Evolutionary conservation across 2,329 filamentous ascomycete genomes (phyloP), one percentile per base, ranked within the genome.

Genomic region (Drechmeria coniospora): DNA sequence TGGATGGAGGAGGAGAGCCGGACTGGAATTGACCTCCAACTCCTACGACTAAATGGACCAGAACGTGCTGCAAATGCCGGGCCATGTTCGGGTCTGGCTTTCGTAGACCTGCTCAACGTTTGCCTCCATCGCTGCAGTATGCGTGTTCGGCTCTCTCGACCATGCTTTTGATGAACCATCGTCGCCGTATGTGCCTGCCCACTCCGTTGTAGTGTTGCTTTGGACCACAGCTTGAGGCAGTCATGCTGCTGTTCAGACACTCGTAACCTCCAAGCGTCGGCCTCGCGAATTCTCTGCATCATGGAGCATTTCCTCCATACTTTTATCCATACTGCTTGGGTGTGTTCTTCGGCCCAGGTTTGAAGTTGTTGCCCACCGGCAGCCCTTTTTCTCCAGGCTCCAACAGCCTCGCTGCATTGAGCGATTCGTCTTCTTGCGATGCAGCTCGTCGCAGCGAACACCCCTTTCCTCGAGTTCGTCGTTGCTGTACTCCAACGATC

Each of bases 101-200:
- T 25, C 16, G 38, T 42, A 6, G 35, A 21, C 23, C 30, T 34
- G 14, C 35, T 36, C 9, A 35, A 36, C 8, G 31, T 29, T 9
- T 44, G 35, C 16, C 37, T 50, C 53, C 53, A 56, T 4, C 36
- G 17, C 21, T 52, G 43, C 15, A 54, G 36, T 12, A 37, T 34
- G 25, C 46, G 42, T 20, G 40, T 42, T 9, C 49, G 44, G 26
- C 41, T 45, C 29, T 54, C 50, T 6, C 43, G 40, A 18, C 44
- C 42, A 27, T 51, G 41, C 28, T 47, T 50, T 31, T 47, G 43
- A 12, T 36, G 37, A 10, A 49, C 49, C 29, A 45, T 47, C 5
- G 31, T 35, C 7, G 53, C 53, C 3, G 52, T 55, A 28, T 56
- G 53, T 8, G 45, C 52, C 27, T 54, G 50, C 2, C 53, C 52